Conservation (phyloP, 2,329 filamentous ascomycete species). For the Colletotrichum sp. region DNA sequence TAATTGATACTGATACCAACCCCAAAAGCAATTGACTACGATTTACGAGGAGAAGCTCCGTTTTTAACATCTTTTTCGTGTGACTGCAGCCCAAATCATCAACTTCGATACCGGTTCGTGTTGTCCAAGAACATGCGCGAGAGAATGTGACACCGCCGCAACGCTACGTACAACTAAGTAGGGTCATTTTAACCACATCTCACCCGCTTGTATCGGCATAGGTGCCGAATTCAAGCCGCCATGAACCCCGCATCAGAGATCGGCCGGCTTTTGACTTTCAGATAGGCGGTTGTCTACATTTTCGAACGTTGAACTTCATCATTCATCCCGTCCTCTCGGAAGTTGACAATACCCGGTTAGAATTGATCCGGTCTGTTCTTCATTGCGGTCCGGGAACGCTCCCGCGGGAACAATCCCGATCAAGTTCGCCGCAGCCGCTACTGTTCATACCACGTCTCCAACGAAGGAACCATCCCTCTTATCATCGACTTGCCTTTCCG, state of each 20-base stretch:
- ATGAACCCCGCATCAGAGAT: conserved; percentile 13
- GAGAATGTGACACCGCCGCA: background rate
- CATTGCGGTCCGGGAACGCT: background rate
- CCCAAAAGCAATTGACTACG: conserved; percentile 11
- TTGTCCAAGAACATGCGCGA: background rate
- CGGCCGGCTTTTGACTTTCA: background rate
- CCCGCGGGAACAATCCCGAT: background rate
- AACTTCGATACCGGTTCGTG: background rate
- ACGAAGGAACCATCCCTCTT: background rate
- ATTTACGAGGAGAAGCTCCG: background rate
- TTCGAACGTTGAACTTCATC: background rate
- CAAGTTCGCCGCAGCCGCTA: background rate
- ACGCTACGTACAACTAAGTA: background rate
- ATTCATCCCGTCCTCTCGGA: background rate
- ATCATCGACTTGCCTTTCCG: background rate
- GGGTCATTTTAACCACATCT: background rate
- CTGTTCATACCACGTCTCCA: background rate
- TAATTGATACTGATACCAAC: conserved; percentile 38
- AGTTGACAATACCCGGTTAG: background rate
- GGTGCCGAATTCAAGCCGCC: background rate
- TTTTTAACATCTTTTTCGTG: background rate
- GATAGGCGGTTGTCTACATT: background rate
- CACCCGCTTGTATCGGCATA: background rate
- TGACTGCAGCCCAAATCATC: background rate
- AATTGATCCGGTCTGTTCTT: background rate